Evolutionary conservation across 1,284 basidiomycete genomes (phyloP).

Genomic region (Tranzscheliella williamsii): DNA sequence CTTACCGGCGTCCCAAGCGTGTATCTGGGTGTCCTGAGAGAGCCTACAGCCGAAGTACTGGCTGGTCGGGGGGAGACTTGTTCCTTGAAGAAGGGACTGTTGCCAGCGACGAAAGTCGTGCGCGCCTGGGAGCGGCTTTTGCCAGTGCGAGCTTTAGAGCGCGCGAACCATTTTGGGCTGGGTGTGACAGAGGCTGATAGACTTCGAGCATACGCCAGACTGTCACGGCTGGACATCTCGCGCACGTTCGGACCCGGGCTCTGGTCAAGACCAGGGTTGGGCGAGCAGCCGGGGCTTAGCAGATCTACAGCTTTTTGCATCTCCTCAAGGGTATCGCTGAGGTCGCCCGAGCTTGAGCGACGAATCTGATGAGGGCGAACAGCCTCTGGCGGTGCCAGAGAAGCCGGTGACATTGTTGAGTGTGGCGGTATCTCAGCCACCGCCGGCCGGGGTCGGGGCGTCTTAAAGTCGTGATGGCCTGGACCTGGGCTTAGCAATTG

Average conservation of each 20-base stretch:
- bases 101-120: constrained; percentile 16
- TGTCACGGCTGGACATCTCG: constrained; percentile 41
- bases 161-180: constrained; percentile 45
- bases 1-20: constrained; percentile 25
- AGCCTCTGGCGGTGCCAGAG: constrained; percentile 13
- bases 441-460: no score
- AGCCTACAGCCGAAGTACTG: constrained; percentile 33
- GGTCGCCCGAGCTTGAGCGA: constrained; percentile 33
- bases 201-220: constrained; percentile 40
- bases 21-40: constrained; percentile 2
- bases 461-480: no score
- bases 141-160: constrained; percentile 14
- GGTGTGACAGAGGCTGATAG: constrained; percentile 48
- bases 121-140: constrained; percentile 10
- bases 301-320: constrained; percentile 48
- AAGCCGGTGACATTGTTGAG: constrained; percentile 14
- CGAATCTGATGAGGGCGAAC: constrained; percentile 18
- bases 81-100: constrained; percentile 9
- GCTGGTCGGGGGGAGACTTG: constrained; percentile 35
- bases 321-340: constrained; percentile 40
- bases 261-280: constrained; percentile 11
- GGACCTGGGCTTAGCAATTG: no score
- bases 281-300: constrained; percentile 39
- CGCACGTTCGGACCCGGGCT: constrained; percentile 14
- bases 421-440: constrained; percentile 7